Evolutionary conservation across 345 rosid species (phyloP), one percentile per base, ranked within the genome.

Genomic region (Lenwebbia sp.): DNA sequence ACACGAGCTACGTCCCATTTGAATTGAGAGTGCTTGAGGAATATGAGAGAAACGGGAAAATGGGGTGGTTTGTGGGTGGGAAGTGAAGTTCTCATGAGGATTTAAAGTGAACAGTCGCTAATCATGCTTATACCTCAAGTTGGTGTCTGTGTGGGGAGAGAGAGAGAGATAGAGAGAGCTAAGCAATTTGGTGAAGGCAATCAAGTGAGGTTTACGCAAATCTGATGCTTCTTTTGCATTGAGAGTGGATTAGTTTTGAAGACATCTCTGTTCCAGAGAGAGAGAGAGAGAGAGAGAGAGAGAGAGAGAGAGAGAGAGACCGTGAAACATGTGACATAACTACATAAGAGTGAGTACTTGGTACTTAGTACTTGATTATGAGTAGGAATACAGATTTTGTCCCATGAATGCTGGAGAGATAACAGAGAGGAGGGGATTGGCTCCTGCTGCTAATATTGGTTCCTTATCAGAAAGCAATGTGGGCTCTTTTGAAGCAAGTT

Each of bases 131-230:
- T 90, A 89, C 86, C 88, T 90, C 83, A 92, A 92, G 95, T 87
- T 90, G 78, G 23, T 17, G 76, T 65, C 33, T 51, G 23, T 82
- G n/a, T 40, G 60, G 44, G 44, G 56, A 60, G 54, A 60, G 89
- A 85, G 88, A 88, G 91, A 89, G 53, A 81, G 54, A 90, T 28
- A 85, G 85, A 84, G 83, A 41, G 65, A 50, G 85, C 40, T 37
- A 83, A 74, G 90, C 86, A 88, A 90, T 87, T 88, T 91, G 94
- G 90, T 92, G 91, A 88, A 70, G 50, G 88, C 93, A 89, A 91
- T 89, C 89, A 89, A 89, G 94, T 92, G 90, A 93, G 53, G 83
- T 88, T 91, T 90, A 93, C 92, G 95, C 94, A 87, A 92, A 91
- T 92, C 85, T 86, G 90, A 89, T 89, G 89, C 89, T 90, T 87